Evolutionary conservation across 2,329 filamentous ascomycete species (phyloP).

Genomic region (Ophiobolus disseminans): DNA sequence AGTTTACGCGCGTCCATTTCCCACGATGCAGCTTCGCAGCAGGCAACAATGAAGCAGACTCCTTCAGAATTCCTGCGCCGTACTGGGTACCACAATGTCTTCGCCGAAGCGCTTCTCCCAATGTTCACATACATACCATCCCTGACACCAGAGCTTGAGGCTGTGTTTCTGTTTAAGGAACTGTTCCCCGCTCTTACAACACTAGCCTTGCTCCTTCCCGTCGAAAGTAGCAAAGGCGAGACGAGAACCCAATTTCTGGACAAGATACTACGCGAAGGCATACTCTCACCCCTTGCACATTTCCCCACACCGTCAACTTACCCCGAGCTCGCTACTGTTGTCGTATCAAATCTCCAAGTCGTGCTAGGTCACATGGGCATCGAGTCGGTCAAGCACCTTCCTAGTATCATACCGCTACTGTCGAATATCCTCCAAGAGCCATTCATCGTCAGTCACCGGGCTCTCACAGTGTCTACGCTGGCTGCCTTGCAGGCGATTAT

Average conservation of each 20-base stretch:
- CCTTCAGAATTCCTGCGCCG: constrained; percentile 59
- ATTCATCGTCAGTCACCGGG: constrained; percentile 65
- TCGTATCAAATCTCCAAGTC: constrained; percentile 60
- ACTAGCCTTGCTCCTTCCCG: constrained; percentile 50
- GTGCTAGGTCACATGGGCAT: constrained; percentile 67
- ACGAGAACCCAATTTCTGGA: constrained; percentile 50
- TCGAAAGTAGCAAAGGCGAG: constrained; percentile 13
- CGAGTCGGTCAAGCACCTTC: constrained; percentile 70
- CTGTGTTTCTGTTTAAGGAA: constrained; percentile 66
- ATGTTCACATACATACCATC: constrained; percentile 78
- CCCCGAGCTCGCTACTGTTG: constrained; percentile 61
- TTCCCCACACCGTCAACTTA: constrained; percentile 59
- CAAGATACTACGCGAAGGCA: constrained; percentile 51
- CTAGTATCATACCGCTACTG: constrained; percentile 72
- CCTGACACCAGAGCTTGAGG: constrained; percentile 76
- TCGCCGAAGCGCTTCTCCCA: constrained; percentile 73
- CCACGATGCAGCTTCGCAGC: background rate
- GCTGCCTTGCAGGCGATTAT: constrained; percentile 65
- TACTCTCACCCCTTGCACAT: constrained; percentile 60
- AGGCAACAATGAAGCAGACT: constrained; percentile 39
- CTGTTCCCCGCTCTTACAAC: constrained; percentile 72
- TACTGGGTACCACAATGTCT: constrained; percentile 68
- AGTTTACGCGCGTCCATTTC: constrained; percentile 30
- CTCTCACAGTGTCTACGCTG: constrained; percentile 62
- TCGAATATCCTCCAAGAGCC: constrained; percentile 71